phyloP scores from a whole-genome alignment of 2,329 filamentous ascomycete genomes.

The Stemphylium beticola region DNA sequence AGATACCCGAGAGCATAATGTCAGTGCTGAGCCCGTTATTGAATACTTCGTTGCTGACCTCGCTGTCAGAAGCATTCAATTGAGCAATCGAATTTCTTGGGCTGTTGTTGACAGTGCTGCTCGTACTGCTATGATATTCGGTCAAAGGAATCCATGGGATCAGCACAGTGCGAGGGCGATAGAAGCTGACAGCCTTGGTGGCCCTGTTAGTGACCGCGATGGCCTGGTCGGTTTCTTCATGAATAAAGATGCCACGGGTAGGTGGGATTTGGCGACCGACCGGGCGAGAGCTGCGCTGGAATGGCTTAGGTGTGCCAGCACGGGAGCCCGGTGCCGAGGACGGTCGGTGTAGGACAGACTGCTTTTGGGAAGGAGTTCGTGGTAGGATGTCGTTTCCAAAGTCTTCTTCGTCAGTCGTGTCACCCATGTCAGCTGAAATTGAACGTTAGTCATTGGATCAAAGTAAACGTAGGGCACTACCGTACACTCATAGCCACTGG shows the following conservation, averaged over 20 bases:
- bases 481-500: constrained; percentile 67
- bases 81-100: constrained; percentile 46
- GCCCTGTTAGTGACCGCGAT: constrained; percentile 51
- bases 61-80: constrained; percentile 48
- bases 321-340: constrained; percentile 53
- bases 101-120: constrained; percentile 49
- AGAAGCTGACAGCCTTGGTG: constrained; percentile 52
- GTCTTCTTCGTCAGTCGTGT: constrained; percentile 61
- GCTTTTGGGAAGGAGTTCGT: constrained; percentile 50
- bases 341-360: constrained; percentile 57
- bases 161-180: constrained; percentile 43
- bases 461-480: constrained; percentile 28
- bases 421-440: constrained; percentile 62
- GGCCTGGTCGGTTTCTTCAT: constrained; percentile 45
- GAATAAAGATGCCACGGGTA: constrained; percentile 45
- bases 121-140: constrained; percentile 47
- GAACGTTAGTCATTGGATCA: constrained; percentile 53
- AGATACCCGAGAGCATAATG: constrained; percentile 79
- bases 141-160: constrained; percentile 38
- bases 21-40: constrained; percentile 58
- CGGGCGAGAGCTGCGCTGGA: constrained; percentile 38
- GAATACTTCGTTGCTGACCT: constrained; percentile 46
- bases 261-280: constrained; percentile 40
- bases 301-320: constrained; percentile 47
- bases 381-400: constrained; percentile 56